Percentiles rank a stretch among this genome's conserved stretches.
These are phyloP conservation scores for Penicillium oxalicum DNA, from an alignment of 2,329 filamentous ascomycete genomes.

Conservation along the genomic window DNA sequence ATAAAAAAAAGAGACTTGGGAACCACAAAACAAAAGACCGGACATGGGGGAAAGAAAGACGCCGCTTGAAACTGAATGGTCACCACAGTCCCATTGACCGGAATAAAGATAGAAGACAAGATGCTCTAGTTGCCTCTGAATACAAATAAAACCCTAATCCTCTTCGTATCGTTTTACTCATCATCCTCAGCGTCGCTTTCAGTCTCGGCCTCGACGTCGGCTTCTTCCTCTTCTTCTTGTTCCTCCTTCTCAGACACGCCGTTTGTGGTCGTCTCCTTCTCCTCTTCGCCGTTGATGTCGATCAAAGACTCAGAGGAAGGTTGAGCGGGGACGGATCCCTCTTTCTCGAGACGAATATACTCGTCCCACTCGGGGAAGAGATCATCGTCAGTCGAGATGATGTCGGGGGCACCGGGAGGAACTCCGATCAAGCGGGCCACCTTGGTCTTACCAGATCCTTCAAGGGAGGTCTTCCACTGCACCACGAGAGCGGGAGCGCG, in stretches of 20 bases:
- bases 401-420: constrained; percentile 63
- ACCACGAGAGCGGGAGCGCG: constrained; percentile 60
- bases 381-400: constrained; percentile 56
- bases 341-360: constrained; percentile 73
- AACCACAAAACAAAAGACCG: constrained; percentile 7
- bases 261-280: constrained; percentile 29
- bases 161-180: constrained; percentile 15
- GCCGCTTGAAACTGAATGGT: constrained; percentile 22
- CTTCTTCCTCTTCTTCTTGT: constrained; percentile 15
- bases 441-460: constrained; percentile 78
- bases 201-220: constrained; percentile 9
- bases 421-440: constrained; percentile 77
- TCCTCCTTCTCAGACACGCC: constrained; percentile 28
- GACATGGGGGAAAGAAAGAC: constrained; percentile 21
- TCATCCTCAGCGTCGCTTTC: constrained; percentile 13
- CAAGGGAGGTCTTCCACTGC: constrained; percentile 76
- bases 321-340: constrained; percentile 50
- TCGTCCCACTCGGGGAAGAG: constrained; percentile 97
- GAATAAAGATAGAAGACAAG: constrained; percentile 13
- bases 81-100: constrained; percentile 16
- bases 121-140: constrained; percentile 18
- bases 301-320: constrained; percentile 38
- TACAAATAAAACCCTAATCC: constrained; percentile 13
- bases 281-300: constrained; percentile 34
- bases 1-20: too few relatives aligned